phyloP scores from a whole-genome alignment of 164 flowering plant species.

The Santalum album region DNA sequence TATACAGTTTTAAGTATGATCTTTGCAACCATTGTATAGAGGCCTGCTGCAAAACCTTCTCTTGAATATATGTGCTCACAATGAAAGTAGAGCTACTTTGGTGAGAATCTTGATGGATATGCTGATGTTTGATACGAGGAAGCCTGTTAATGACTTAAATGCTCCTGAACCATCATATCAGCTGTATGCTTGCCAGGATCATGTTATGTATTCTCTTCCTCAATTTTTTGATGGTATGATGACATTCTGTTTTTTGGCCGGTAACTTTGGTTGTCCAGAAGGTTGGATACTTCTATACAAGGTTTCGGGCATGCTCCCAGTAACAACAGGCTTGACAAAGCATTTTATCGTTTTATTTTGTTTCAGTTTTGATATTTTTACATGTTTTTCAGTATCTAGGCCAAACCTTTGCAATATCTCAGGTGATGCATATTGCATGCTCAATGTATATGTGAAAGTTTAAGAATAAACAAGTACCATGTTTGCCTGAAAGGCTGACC shows the following conservation, averaged over 20 bases:
- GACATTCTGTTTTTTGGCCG: background rate
- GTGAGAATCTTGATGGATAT: slow-evolving; percentile 79
- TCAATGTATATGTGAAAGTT: no score
- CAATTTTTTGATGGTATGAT: slow-evolving; percentile 79
- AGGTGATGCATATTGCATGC: no score
- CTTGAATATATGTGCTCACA: slow-evolving; percentile 77
- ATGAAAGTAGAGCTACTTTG: slow-evolving; percentile 59
- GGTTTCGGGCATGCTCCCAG: background rate
- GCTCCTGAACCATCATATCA: slow-evolving; percentile 61
- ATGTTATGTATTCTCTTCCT: slow-evolving; percentile 85
- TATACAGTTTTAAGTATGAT: slow-evolving; percentile 7
- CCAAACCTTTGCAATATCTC: no score
- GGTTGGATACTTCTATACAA: background rate
- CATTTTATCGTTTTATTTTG: no score
- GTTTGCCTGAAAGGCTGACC: no score
- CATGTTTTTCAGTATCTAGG: no score
- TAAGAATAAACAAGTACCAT: no score
- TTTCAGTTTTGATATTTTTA: no score
- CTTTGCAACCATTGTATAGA: slow-evolving; percentile 83
- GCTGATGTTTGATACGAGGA: slow-evolving; percentile 61
- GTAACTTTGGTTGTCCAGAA: background rate
- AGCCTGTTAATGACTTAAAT: slow-evolving; percentile 20
- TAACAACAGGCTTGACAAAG: no score
- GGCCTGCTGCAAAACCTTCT: slow-evolving; percentile 87
- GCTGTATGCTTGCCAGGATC: slow-evolving; percentile 76